Conservation (phyloP, 2,329 filamentous ascomycete species). For the Cephalotrichum gorgonifer region DNA sequence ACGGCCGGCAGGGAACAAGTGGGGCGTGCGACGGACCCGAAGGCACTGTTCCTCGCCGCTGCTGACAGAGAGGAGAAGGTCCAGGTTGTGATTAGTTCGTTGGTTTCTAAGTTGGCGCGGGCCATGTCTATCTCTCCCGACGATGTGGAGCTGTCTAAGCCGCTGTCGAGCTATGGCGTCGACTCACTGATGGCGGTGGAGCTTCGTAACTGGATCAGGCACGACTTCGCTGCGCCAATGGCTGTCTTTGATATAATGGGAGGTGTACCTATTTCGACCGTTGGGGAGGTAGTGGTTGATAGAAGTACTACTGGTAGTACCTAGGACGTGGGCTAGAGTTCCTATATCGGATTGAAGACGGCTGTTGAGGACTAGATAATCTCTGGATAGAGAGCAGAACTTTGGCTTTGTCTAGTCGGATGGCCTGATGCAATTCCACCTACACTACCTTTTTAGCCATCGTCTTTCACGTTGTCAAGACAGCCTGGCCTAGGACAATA, state of each 20-base stretch:
- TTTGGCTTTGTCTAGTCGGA: too few species aligned
- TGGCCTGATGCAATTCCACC: too few species aligned
- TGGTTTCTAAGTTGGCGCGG: slow-evolving; percentile 19
- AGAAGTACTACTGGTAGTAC: not conserved
- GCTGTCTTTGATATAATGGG: not conserved
- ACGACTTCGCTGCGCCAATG: slow-evolving; percentile 13
- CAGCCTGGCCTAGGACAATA: too few species aligned
- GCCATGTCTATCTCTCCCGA: slow-evolving; percentile 15
- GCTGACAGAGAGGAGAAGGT: not conserved
- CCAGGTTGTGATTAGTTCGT: slow-evolving; percentile 6
- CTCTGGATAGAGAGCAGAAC: too few species aligned
- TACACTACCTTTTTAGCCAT: too few species aligned
- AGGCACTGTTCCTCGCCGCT: slow-evolving; percentile 9
- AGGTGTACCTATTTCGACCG: not conserved
- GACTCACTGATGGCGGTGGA: slow-evolving; percentile 31
- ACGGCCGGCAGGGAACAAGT: not conserved
- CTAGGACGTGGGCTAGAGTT: not conserved
- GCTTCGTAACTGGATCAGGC: slow-evolving; percentile 33
- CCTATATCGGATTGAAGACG: not conserved
- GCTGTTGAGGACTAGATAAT: too few species aligned
- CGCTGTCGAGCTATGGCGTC: not conserved
- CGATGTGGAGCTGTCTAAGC: not conserved
- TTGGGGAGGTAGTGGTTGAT: not conserved
- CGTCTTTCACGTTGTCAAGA: too few species aligned
- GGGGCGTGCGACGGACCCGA: not conserved